Evolutionary conservation across 371 early-diverging fungal species (phyloP).

Genomic region (Mucor irregularis): DNA sequence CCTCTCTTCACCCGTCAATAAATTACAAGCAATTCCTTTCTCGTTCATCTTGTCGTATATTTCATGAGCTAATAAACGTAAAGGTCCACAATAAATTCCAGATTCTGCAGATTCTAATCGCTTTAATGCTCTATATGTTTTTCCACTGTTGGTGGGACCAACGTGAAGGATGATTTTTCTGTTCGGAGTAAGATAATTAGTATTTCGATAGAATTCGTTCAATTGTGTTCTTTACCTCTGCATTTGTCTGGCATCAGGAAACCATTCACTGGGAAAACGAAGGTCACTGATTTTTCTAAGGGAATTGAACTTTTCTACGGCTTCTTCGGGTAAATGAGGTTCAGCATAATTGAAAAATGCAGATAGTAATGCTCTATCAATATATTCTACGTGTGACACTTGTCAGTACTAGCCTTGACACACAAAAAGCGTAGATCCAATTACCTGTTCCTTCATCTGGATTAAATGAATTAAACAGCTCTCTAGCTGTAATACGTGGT

Average conservation of each 20-base stretch:
- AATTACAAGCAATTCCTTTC: constrained; percentile 73
- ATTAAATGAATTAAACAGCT: background rate
- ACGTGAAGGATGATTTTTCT: constrained; percentile 90
- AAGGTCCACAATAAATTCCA: constrained; percentile 91
- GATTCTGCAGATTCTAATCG: constrained; percentile 63
- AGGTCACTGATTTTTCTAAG: constrained; percentile 72
- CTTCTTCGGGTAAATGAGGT: constrained; percentile 33
- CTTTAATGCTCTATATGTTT: constrained; percentile 88
- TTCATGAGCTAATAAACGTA: constrained; percentile 93
- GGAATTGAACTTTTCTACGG: constrained; percentile 37
- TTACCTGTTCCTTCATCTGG: constrained; percentile 14
- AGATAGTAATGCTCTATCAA: constrained; percentile 34
- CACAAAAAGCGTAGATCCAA: background rate
- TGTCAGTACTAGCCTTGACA: background rate
- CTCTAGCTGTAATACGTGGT: constrained; percentile 14
- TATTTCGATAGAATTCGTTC: background rate
- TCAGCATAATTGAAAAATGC: constrained; percentile 41
- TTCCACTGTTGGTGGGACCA: constrained; percentile 97
- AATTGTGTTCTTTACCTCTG: constrained; percentile 46
- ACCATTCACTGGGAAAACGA: constrained; percentile 82
- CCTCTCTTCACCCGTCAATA: constrained; percentile 92
- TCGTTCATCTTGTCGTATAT: constrained; percentile 84
- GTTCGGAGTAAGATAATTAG: background rate
- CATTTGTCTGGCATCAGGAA: constrained; percentile 70
- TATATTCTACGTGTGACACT: constrained; percentile 4